Percentiles rank a stretch among this genome's conserved stretches.
Evolutionary conservation across 306 rosid genomes (phyloP).

Genomic region (Abrus pulchellus): DNA sequence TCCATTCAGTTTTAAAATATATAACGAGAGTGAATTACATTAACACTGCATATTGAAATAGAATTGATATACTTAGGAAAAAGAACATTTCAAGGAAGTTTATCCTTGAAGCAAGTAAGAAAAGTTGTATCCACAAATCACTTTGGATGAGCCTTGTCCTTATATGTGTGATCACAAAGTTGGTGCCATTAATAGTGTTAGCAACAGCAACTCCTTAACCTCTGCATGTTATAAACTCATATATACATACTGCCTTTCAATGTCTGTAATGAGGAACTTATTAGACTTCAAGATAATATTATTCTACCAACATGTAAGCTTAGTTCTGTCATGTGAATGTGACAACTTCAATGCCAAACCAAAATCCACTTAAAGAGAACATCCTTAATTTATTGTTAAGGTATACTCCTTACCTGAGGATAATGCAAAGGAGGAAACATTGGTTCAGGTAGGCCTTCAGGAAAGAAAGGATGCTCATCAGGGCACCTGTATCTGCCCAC

Average conservation of each 20-base stretch:
- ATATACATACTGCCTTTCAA: no score
- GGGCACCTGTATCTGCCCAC: slow-evolving; percentile 82
- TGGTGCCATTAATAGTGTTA: neutral
- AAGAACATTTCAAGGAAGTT: no score
- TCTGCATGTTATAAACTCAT: no score
- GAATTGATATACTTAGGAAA: no score
- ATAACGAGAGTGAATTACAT: no score
- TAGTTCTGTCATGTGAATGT: neutral
- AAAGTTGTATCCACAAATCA: neutral
- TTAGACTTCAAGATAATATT: neutral
- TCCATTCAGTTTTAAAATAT: neutral
- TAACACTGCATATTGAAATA: no score
- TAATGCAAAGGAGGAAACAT: slow-evolving; percentile 72
- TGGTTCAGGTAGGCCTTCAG: slow-evolving; percentile 66
- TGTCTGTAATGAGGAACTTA: no score
- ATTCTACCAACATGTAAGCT: neutral
- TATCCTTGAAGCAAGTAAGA: neutral
- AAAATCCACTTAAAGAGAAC: slow-evolving; percentile 1
- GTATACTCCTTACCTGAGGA: slow-evolving; percentile 64
- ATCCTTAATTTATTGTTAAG: slow-evolving; percentile 19
- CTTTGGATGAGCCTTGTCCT: neutral
- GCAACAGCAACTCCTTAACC: no score
- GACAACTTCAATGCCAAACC: neutral
- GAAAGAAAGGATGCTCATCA: slow-evolving; percentile 85
- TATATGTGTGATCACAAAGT: neutral